These are phyloP conservation scores for Fusarium musae DNA, from an alignment of 2,329 filamentous ascomycete species.

Conservation along the genomic window DNA sequence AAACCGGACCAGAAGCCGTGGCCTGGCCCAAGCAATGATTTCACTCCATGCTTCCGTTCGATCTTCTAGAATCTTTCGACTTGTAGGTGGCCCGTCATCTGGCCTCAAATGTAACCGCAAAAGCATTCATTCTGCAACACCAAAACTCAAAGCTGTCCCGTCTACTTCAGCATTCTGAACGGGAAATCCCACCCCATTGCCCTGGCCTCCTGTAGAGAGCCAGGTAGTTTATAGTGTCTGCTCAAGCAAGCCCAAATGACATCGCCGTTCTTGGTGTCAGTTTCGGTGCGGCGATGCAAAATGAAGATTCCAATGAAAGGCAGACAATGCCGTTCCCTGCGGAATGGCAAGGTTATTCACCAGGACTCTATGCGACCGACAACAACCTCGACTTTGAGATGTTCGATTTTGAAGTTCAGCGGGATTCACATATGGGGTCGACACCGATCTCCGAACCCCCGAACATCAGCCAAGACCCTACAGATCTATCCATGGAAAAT, in stretches of 20 bases:
- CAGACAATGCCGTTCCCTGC: conserved; percentile 26
- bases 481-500: conserved; percentile 7
- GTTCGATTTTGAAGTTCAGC: conserved; percentile 12
- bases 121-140: neutral
- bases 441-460: conserved; percentile 17
- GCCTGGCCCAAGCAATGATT: conserved; percentile 24
- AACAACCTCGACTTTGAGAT: conserved; percentile 2
- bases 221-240: conserved; percentile 29
- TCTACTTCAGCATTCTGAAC: neutral
- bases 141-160: neutral
- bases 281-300: conserved; percentile 42
- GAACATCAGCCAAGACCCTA: conserved; percentile 9
- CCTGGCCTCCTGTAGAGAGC: conserved; percentile 23
- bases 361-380: conserved; percentile 14
- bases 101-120: conserved; percentile 15
- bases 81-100: neutral
- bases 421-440: conserved; percentile 5
- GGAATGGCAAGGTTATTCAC: conserved; percentile 27
- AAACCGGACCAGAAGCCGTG: conserved; percentile 33
- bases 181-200: neutral
- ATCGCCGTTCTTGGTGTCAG: conserved; percentile 36
- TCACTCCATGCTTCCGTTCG: conserved; percentile 17
- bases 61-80: conserved; percentile 12
- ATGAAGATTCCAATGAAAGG: conserved; percentile 34
- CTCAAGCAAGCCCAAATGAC: conserved; percentile 23